Evolutionary conservation across 2,329 filamentous ascomycete genomes (phyloP), one percentile per base, ranked within the genome.

Genomic region (Scleromitrula shiraiana): DNA sequence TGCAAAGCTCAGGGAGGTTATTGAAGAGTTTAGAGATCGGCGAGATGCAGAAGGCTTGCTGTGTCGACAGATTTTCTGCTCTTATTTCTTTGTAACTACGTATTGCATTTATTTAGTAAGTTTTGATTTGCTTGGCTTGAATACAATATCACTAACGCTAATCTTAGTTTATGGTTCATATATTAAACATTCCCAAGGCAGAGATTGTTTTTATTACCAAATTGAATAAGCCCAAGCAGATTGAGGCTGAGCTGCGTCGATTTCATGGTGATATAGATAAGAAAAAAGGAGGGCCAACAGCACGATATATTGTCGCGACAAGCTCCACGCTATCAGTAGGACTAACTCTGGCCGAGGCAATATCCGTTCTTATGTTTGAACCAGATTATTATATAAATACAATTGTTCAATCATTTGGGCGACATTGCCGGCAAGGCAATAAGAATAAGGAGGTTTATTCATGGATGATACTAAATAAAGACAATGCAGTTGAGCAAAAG

Each of bases 31-130:
- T 2, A 32, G 22, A 35, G 2, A 23, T 30, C 20, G 32, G 7
- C 32, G 2, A 3, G 29, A 43, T 43, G 19, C n/a, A 7, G 41
- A 43, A 23, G 9, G 24, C 3, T 33, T 15, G n/a, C 17, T 32
- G 8, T 7, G 27, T 32, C 17, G 19, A 6, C 41, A 43, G 17
- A 35, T 43, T 12, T 32, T 43, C 4, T 43, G 9, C 24, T 43
- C 41, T 9, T 43, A 43, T 26, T 43, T 43, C 20, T 43, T 43
- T 43, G 2, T 9, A 1, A 19, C 6, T 23, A 29, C 23, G 2
- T 43, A 43, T 15, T 33, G 32, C 14, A 43, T 43, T 7, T 43
- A 43, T 24, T 15, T 43, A 19, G 29, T 43, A 43, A 32, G 14
- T 17, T 43, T 12, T 33, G 8, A 23, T 22, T 43, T 43, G 9